phyloP scores from a whole-genome alignment of 306 rosid species.

The Carpinus fangiana region DNA sequence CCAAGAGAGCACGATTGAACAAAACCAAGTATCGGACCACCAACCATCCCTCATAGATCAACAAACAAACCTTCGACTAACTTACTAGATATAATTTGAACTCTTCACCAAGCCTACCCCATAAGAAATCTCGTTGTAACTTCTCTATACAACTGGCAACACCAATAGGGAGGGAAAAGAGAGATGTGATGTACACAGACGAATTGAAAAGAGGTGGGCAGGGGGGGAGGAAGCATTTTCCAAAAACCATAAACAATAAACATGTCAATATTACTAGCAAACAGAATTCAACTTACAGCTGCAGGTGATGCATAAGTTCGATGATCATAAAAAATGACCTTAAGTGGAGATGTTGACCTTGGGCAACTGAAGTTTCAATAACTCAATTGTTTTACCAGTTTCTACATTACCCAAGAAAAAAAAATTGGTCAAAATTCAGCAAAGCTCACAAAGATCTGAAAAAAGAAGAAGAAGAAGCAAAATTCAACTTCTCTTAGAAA shows the following conservation, averaged over 20 bases:
- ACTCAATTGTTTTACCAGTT: slow-evolving; percentile 77
- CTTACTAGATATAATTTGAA: no score
- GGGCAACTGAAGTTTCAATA: slow-evolving; percentile 81
- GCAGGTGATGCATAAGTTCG: slow-evolving; percentile 90
- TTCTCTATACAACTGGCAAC: no score
- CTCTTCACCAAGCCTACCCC: no score
- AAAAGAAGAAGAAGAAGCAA: no score
- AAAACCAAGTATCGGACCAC: no score
- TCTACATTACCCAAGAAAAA: slow-evolving; percentile 45
- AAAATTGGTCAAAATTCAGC: slow-evolving; percentile 7
- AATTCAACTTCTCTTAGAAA: no score
- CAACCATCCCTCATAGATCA: no score
- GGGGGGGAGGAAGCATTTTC: neutral
- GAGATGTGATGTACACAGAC: no score
- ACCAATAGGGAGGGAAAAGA: no score
- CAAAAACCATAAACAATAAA: slow-evolving; percentile 2
- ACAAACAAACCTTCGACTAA: no score
- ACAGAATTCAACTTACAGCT: slow-evolving; percentile 65
- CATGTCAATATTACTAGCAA: slow-evolving; percentile 9
- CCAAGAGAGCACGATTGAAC: no score
- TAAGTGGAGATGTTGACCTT: slow-evolving; percentile 78
- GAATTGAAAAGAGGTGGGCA: neutral
- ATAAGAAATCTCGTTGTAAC: no score
- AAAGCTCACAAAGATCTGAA: neutral
- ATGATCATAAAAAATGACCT: slow-evolving; percentile 82